These are phyloP conservation scores for Drosera spatulata DNA, from an alignment of 179 eudicot species.

Conservation along the genomic window DNA sequence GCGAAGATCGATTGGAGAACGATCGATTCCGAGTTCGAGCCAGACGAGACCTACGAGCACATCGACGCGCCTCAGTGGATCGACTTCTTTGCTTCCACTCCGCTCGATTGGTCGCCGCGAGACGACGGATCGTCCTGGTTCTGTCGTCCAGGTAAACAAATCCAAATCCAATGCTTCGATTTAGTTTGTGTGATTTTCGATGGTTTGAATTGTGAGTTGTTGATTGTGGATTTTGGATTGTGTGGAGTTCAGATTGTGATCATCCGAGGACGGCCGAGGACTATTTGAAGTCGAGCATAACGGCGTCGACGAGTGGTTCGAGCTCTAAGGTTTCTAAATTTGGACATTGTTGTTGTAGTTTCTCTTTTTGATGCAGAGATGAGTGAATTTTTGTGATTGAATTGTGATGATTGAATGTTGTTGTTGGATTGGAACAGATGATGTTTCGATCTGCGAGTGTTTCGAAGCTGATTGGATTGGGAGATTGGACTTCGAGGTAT, in stretches of 20 bases:
- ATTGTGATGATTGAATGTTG: not conserved
- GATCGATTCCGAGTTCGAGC: constrained; percentile 45
- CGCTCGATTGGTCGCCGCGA: too few species aligned
- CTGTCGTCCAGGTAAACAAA: constrained; percentile 52
- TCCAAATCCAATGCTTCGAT: not conserved
- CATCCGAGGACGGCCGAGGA: constrained; percentile 85
- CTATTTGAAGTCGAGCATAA: constrained; percentile 34
- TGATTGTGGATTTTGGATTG: not conserved
- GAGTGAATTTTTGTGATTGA: not conserved
- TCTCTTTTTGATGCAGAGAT: not conserved
- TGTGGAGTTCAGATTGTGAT: constrained; percentile 45
- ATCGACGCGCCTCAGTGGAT: constrained; percentile 92
- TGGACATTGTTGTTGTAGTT: not conserved
- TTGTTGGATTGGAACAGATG: constrained; percentile 2
- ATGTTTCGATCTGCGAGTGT: constrained; percentile 50
- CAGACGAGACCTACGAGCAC: constrained; percentile 58
- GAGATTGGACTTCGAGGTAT: constrained; percentile 34
- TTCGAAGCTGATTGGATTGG: constrained; percentile 43
- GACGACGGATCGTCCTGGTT: constrained; percentile 80
- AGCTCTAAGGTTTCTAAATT: not conserved
- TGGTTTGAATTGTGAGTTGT: not conserved
- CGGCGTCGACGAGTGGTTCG: constrained; percentile 37
- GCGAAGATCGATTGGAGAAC: constrained; percentile 73
- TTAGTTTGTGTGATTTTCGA: not conserved
- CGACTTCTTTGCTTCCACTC: constrained; percentile 42